A percentile compares a stretch with the other conserved stretches of the same genome.
Evolutionary conservation across 1,284 basidiomycete genomes (phyloP).

Genomic region (Rhodotorula sp.): DNA sequence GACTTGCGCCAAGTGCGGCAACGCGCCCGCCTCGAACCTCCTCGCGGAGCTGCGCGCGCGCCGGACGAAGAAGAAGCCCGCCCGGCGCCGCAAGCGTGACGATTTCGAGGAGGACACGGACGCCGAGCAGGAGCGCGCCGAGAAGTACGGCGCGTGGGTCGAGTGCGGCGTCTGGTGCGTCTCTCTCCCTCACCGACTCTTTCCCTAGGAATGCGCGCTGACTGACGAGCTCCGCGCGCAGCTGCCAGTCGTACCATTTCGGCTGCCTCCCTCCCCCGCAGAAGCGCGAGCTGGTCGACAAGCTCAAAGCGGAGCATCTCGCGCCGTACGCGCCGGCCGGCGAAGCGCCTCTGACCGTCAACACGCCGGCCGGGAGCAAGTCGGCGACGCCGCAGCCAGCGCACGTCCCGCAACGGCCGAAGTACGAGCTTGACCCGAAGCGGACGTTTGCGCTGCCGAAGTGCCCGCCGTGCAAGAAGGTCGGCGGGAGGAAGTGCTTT

Average conservation of each 20-base stretch:
- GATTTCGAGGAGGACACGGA: constrained; percentile 19
- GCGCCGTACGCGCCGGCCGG: not conserved
- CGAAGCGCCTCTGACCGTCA: not conserved
- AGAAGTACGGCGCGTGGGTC: constrained; percentile 36
- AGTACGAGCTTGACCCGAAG: constrained; percentile 34
- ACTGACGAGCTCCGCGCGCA: not conserved
- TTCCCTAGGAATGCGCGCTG: not conserved
- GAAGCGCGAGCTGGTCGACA: constrained; percentile 25
- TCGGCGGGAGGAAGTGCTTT: constrained; percentile 37
- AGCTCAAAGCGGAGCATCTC: constrained; percentile 26
- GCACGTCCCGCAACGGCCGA: constrained; percentile 16
- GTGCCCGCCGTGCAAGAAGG: constrained; percentile 42
- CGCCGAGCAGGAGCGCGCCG: constrained; percentile 10
- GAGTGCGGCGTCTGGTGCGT: constrained; percentile 40
- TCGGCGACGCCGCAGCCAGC: not conserved
- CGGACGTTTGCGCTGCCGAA: constrained; percentile 33
- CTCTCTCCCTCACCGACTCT: not conserved
- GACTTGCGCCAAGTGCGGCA: constrained; percentile 22
- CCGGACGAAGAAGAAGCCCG: constrained; percentile 10
- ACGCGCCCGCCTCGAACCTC: constrained; percentile 7
- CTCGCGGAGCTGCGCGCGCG: constrained; percentile 3
- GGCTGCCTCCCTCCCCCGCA: constrained; percentile 25
- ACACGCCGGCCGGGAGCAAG: not conserved
- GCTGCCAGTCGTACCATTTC: constrained; percentile 35
- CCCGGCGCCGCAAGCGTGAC: constrained; percentile 5